Evolutionary conservation across 2,329 filamentous ascomycete species (phyloP), one percentile per base, ranked within the genome.

Genomic region (Sporothrix curviconia): DNA sequence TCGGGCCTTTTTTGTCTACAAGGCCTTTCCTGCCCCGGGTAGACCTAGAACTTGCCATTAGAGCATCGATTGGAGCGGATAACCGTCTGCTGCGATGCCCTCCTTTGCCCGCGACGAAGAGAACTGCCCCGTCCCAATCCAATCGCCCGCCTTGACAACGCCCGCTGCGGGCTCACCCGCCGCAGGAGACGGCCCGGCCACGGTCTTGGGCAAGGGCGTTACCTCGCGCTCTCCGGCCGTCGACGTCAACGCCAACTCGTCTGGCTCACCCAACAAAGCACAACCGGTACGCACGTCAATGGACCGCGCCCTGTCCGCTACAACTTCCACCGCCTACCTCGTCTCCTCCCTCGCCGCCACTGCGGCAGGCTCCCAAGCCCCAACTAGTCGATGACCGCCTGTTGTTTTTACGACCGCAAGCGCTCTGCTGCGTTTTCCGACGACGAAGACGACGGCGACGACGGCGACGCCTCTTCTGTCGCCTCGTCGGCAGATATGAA

Each of bases 401-500:
- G 14, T 32, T 37, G 34, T 61, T 53, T n/a, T 43, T 55, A 40
- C 46, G 25, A 47, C 30, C 57, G 55, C 30, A 37, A 50, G 15
- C 57, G 53, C 3, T 52, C 53, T 15, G 43, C 54, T 9, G 39
- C 55, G 19, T 25, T 22, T 12, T 24, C 50, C 17, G 49, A 49
- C 36, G 46, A 56, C 52, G 57, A 55, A 30, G 55, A 50, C 44
- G 54, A 47, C 42, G 19, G 37, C 14, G 32, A 39, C 40, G 28
- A 24, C 39, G 43, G 34, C 54, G 57, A 47, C 54, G 34, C 22
- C 28, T 47, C 47, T 28, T 62, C 61, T 4, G 44, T 57, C 25
- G 57, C 51, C 56, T 63, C 61, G 36, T 63, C 61, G 47, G 36
- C 55, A 12, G 58, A 62, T 39, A 63, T 62, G 61, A 60, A 25